These are phyloP conservation scores for Amanita molliuscula DNA, from an alignment of 768 basidiomycete species.

Conservation along the genomic window DNA sequence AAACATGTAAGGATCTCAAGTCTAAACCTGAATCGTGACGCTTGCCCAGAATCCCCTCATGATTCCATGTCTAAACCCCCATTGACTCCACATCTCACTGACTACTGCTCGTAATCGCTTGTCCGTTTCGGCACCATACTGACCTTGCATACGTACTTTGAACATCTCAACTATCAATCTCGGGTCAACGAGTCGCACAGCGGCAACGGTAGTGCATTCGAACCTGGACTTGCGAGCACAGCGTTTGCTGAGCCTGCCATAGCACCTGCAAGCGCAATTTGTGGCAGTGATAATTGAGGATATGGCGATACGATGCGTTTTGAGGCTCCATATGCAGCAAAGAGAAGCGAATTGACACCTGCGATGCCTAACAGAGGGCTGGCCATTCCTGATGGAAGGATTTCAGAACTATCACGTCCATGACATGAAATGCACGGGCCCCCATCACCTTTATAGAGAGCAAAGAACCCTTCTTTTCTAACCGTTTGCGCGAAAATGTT, in stretches of 20 bases:
- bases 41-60: constrained; percentile 95
- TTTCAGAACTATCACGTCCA: too few species aligned
- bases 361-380: constrained; percentile 89
- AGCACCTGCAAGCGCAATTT: constrained; percentile 78
- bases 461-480: constrained; percentile 84
- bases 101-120: constrained; percentile 65
- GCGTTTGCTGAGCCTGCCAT: constrained; percentile 93
- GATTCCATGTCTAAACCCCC: constrained; percentile 79
- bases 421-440: not conserved
- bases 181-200: not conserved
- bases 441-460: constrained; percentile 79
- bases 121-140: constrained; percentile 77
- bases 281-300: constrained; percentile 66
- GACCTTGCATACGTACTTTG: constrained; percentile 96
- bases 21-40: not conserved
- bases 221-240: constrained; percentile 83
- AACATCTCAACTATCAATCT: constrained; percentile 79
- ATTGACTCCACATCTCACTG: constrained; percentile 77
- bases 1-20: not conserved
- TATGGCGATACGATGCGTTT: constrained; percentile 82
- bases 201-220: constrained; percentile 7
- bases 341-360: constrained; percentile 92
- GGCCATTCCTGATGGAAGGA: constrained; percentile 56
- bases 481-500: constrained; percentile 81
- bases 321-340: constrained; percentile 81